Base-by-base conservation (phyloP, 2,329 filamentous ascomycete species). In the Alternaria incomplexa region DNA sequence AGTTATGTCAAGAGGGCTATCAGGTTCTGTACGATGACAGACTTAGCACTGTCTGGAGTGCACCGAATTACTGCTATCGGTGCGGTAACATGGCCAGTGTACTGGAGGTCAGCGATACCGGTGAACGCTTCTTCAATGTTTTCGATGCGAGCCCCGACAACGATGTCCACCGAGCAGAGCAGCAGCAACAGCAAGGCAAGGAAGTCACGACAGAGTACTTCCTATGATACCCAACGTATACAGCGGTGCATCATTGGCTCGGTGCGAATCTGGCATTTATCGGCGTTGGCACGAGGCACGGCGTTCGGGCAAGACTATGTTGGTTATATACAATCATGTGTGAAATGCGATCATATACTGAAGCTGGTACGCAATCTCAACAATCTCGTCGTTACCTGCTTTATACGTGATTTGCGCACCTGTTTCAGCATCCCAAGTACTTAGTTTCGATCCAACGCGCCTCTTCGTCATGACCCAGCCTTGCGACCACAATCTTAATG, bases 71-170 rank as follows among this genome's bases (percentile, higher is more conserved):
- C 82, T 96, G 93, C 81, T 97, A 97, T 80, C 87, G 94, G 36
- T 99, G 96, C 81, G 96, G 96, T 50, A 99, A 99, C 79, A 90
- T 98, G 88, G 96, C 96, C 9, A 97, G 93, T 80, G 96, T 99
- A 48, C 86, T 99, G 40, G 96, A 99, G 82, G 96, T 99, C 61
- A 95, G 93, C 79, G 93, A 97, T 77, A 91, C 90, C 1, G 95
- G 96, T 40, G 93, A 97, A 81, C 86, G 95, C 62, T 97, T 93
- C 81, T 99, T 98, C 85, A 99, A 99, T 78, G 94, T 98, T 23
- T 99, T 99, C 79, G 93, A 96, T 60, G 96, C 96, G 4, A 95
- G 96, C 26, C 96, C 96, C 3, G 96, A 99, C 80, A 97, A 99
- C 75, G 95, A 98, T 78, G 83, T 90, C 70, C 92, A 96, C 78